phyloP scores from a whole-genome alignment of 768 basidiomycete species.

The Boletus sp. region DNA sequence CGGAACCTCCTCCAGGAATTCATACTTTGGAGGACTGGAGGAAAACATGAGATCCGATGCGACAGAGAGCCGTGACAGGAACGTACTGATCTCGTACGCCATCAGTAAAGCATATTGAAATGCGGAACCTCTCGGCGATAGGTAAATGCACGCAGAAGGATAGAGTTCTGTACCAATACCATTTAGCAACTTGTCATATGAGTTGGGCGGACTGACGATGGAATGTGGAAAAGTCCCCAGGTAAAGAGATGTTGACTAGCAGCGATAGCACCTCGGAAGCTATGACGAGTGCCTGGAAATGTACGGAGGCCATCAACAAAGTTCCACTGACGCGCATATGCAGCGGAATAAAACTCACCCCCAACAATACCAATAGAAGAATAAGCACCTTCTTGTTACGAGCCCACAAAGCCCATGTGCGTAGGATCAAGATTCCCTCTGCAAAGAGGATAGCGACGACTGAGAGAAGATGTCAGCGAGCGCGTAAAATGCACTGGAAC shows the following conservation, averaged over 20 bases:
- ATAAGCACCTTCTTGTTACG: conserved; percentile 13
- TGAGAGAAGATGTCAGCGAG: conserved; percentile 4
- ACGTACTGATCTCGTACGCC: conserved; percentile 21
- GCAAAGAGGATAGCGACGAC: conserved; percentile 10
- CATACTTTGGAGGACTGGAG: conserved; percentile 22
- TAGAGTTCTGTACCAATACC: conserved; percentile 8
- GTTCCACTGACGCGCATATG: not conserved
- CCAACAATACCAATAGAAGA: conserved; percentile 17
- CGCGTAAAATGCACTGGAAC: not conserved
- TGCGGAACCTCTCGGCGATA: conserved; percentile 9
- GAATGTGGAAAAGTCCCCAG: conserved; percentile 12
- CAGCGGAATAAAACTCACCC: conserved; percentile 1
- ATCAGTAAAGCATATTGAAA: conserved; percentile 16
- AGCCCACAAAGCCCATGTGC: conserved; percentile 26
- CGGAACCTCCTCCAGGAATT: conserved; percentile 22
- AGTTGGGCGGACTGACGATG: conserved; percentile 16
- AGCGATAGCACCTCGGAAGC: conserved; percentile 5
- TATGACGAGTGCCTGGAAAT: conserved; percentile 9
- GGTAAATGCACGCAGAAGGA: conserved; percentile 11
- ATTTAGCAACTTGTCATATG: not conserved
- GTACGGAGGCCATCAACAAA: not conserved
- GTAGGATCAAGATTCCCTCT: conserved; percentile 20
- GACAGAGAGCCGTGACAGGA: not conserved
- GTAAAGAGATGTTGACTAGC: conserved; percentile 6
- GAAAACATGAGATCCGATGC: not conserved